These are phyloP conservation scores for Ceraceosorus guamensis DNA, from an alignment of 1,284 basidiomycete species.

Conservation along the genomic window DNA sequence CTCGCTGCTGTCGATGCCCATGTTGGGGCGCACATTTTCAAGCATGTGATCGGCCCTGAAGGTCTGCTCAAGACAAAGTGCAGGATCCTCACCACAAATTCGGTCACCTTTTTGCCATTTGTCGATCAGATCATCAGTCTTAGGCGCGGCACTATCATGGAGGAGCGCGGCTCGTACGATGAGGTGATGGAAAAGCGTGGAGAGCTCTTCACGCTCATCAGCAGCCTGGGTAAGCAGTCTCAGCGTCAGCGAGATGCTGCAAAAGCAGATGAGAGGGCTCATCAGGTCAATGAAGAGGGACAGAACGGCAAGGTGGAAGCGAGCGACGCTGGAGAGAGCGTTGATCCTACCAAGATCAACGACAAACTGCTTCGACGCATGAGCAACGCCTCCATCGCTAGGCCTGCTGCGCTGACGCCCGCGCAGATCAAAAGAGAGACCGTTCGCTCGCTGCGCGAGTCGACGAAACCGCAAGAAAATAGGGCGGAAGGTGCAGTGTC, in stretches of 20 bases:
- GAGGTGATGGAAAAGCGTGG: conserved; percentile 58
- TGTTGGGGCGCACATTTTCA: conserved; percentile 58
- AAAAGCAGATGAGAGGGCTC: conserved; percentile 2
- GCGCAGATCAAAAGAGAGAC: conserved; percentile 37
- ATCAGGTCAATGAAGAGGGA: conserved; percentile 5
- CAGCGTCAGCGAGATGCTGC: conserved; percentile 24
- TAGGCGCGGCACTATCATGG: conserved; percentile 7
- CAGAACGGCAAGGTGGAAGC: conserved; percentile 1
- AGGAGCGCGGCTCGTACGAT: conserved; percentile 65
- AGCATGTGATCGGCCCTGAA: conserved; percentile 79
- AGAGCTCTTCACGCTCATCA: conserved; percentile 71
- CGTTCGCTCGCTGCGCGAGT: conserved; percentile 40
- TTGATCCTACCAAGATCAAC: conserved; percentile 13
- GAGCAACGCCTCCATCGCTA: conserved; percentile 26
- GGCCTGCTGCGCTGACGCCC: conserved; percentile 33
- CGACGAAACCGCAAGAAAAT: conserved; percentile 33
- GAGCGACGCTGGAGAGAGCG: conserved; percentile 8
- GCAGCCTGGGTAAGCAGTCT: conserved; percentile 53
- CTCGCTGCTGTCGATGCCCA: conserved; percentile 58
- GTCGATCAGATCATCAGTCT: conserved; percentile 76
- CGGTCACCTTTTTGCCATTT: conserved; percentile 71
- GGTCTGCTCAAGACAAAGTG: conserved; percentile 76
- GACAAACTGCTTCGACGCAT: conserved; percentile 30
- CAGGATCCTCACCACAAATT: conserved; percentile 80
- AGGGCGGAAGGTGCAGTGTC: conserved; percentile 40